Base-by-base conservation (phyloP, 768 basidiomycete species). In the Coprinopsis sp. region DNA sequence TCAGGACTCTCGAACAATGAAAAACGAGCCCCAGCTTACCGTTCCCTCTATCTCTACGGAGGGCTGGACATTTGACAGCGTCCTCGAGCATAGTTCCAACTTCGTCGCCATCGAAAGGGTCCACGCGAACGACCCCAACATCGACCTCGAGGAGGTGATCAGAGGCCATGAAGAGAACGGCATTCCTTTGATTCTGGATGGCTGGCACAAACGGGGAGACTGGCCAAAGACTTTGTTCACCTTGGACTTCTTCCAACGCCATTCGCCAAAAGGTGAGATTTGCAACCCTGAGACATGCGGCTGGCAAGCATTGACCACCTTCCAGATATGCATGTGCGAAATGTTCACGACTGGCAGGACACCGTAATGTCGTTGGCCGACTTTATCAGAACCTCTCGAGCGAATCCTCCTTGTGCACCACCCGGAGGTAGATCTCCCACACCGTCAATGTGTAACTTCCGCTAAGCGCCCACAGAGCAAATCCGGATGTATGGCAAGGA, bases 401-500 rank as follows among this genome's bases (percentile, higher is more conserved):
- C 56, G 28, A 58, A 57, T 24, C 34, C 70, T 4, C 53, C 47
- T 14, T 72, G 71, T 51, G 65, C 67, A 1, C 52, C 49, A 11
- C 56, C 66, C 24, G 64, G 66, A 51, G 78, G 78, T 75, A 34
- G 8, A 29, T 30, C 34, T 33, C 51, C 25, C n/a, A 39, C 16
- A 4, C 27, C 37, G 30, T 36, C 33, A 46, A 33, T 23, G 25
- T 14, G 7, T 16, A 18, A 25, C 36, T 13, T 31, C 48, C 37
- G 49, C 24, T 28, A 44, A 44, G 31, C 19, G 16, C 47, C 87
- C 53, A 55, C 59, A 8, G 76, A 80, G 56, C 69, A 25, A 19
- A 21, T 25, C 18, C 30, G 85, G 23, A 67, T 81, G 7, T 91
- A 92, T 55, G 87, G 85, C 18, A 91, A 91, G 57, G 90, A 92